These are phyloP conservation scores for Medicago truncatula DNA, from an alignment of 306 rosid species.

Conservation along the genomic window MtrunA17r5.0-ANR NC_053045.1:33529001-33529500, in stretches of 20 bases:
- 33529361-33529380: constrained; percentile 39
- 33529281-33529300: constrained; percentile 49
- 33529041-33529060: constrained; percentile 12
- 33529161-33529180: background rate
- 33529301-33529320: constrained; percentile 36
- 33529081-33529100: constrained; percentile 15
- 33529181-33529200: constrained; percentile 11
- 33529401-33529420: constrained; percentile 49
- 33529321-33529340: constrained; percentile 36
- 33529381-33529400: constrained; percentile 48
- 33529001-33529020: constrained; percentile 4
- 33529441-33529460: constrained; percentile 59
- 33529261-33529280: constrained; percentile 52
- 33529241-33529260: constrained; percentile 40
- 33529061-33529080: constrained; percentile 19
- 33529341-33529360: constrained; percentile 43
- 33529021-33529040: background rate
- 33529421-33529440: constrained; percentile 50
- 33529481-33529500: constrained; percentile 62
- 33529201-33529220: background rate
- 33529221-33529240: background rate
- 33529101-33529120: background rate
- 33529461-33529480: constrained; percentile 56
- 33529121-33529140: constrained; percentile 13
- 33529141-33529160: constrained; percentile 26